A percentile compares a stretch with the other conserved stretches of the same genome.
Conservation (phyloP, 768 basidiomycete species). For the Phallus indusiatus region DNA sequence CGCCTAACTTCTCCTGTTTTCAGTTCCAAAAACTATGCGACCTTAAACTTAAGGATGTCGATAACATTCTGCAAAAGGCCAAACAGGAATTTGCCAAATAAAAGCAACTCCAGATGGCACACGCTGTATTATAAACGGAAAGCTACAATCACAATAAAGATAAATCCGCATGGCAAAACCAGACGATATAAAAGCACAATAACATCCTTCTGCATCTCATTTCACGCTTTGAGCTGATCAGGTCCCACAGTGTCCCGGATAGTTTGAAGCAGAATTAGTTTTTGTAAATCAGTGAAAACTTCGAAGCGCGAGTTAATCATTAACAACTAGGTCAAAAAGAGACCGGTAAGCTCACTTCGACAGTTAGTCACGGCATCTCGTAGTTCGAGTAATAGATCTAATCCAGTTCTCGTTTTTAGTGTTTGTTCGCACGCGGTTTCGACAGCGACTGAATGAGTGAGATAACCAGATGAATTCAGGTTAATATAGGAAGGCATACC, state of each 20-base stretch:
- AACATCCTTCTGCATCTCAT: too few species aligned
- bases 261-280: neutral
- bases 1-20: neutral
- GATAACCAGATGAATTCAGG: neutral
- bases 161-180: too few species aligned
- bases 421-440: neutral
- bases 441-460: neutral
- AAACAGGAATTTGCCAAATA: slow-evolving; percentile 10
- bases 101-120: neutral
- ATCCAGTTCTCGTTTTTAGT: neutral
- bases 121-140: neutral
- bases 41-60: slow-evolving; percentile 51
- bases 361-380: neutral
- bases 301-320: neutral
- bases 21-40: slow-evolving; percentile 74
- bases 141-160: too few species aligned
- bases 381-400: neutral
- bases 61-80: slow-evolving; percentile 45
- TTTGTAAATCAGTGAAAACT: neutral
- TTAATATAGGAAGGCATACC: slow-evolving; percentile 17
- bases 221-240: too few species aligned
- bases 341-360: neutral
- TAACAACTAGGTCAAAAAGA: neutral
- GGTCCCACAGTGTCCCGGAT: neutral
- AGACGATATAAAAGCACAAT: neutral